These are phyloP conservation scores for Vigna hirtella DNA, from an alignment of 306 rosid genomes.

Conservation along the genomic window DNA sequence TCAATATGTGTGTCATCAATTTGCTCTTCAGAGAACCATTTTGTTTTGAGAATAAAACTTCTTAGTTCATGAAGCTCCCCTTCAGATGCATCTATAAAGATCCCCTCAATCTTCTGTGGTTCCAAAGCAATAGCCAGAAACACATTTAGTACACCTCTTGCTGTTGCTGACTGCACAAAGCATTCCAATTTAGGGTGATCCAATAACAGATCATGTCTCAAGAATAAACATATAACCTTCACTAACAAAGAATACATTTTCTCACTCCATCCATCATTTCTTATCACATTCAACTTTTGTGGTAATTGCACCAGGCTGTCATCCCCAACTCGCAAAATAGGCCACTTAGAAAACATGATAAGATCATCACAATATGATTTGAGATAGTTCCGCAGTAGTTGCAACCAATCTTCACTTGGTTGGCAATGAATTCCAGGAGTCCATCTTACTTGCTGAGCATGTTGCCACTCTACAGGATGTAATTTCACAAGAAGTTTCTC, in stretches of 20 bases:
- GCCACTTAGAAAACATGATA: slow-evolving; percentile 85
- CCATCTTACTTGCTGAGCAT: slow-evolving; percentile 82
- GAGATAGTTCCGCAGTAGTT: slow-evolving; percentile 88
- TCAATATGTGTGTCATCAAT: slow-evolving; percentile 68
- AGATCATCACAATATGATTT: slow-evolving; percentile 83
- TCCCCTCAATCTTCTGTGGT: slow-evolving; percentile 68
- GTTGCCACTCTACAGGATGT: slow-evolving; percentile 92
- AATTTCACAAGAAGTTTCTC: slow-evolving; percentile 86
- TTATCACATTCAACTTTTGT: slow-evolving; percentile 76
- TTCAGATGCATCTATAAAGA: slow-evolving; percentile 74
- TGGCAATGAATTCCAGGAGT: slow-evolving; percentile 79
- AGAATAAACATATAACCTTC: slow-evolving; percentile 82
- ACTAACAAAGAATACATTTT: slow-evolving; percentile 85
- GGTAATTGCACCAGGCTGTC: slow-evolving; percentile 73
- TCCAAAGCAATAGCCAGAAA: slow-evolving; percentile 82
- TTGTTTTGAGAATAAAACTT: slow-evolving; percentile 93
- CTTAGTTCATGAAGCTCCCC: slow-evolving; percentile 96
- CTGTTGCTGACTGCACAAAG: slow-evolving; percentile 85
- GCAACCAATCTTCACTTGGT: slow-evolving; percentile 92
- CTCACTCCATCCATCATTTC: slow-evolving; percentile 97
- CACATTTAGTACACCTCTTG: slow-evolving; percentile 76
- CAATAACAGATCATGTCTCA: slow-evolving; percentile 73
- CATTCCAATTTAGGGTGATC: slow-evolving; percentile 84
- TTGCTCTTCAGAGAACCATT: slow-evolving; percentile 86
- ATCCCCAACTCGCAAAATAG: slow-evolving; percentile 82